Evolutionary conservation across 164 flowering plant genomes (phyloP), one percentile per base, ranked within the genome.

Genomic region (Protea cynaroides): DNA sequence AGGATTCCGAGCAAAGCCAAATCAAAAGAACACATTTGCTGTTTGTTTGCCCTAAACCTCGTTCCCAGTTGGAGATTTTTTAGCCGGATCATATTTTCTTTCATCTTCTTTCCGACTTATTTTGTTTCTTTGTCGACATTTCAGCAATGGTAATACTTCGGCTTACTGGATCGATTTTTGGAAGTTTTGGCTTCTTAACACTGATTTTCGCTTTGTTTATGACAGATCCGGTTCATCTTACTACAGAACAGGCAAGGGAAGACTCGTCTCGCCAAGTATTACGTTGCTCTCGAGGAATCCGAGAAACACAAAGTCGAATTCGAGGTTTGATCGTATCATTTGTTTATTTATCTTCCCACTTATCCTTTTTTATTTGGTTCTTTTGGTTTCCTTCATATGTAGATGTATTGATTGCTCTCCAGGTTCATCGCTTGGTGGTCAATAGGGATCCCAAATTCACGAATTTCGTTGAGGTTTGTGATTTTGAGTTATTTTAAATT

Each of bases 391-490:
- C 21, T 47, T 43, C 19, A 18, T 25, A 9, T 54, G 59, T 51
- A 40, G 58, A 62, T 61, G 56, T 73, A 64, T 60, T 69, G 25
- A 34, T 11, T 64, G 49, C 19, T 65, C 36, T 70, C 65, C 72
- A 93, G 97, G 97, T 94, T 71, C 98, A 94, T 77, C 88, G 98
- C 12, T 69, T 94, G 84, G 98, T 94, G n/a, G 98, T 94, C n/a
- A 94, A 91, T 64, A 76, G 97, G 74, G 98, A 94, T 75, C 95
- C 98, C 58, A 94, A 94, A 68, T 91, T 87, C 80, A 94, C 97
- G 36, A 94, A 91, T 66, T 94, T 94, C 62, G 97, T 91, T 10
- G 98, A 94, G 96, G 98, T 93, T 24, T 2, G 61, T 53, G 29
- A 29, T 29, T 5, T 29, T 3, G 34, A 29, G 5, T 29, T 29